phyloP scores from a whole-genome alignment of 495 filamentous ascomycete genomes.

The Penicillium ochrochloron region DNA sequence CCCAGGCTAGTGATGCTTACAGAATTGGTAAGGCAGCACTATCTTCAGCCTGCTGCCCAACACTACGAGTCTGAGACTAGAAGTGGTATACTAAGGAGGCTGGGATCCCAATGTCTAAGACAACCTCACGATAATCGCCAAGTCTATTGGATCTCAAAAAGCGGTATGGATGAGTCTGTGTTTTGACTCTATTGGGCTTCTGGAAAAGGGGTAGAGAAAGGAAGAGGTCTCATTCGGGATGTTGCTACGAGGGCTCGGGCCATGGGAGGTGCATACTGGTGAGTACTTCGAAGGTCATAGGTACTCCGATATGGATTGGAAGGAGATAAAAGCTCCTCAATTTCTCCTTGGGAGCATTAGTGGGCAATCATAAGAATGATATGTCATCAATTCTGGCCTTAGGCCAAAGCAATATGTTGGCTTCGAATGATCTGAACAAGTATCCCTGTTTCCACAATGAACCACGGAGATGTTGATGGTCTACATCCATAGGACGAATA shows the following conservation, averaged over 20 bases:
- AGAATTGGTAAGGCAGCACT: slow-evolving; percentile 8
- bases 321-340: not conserved
- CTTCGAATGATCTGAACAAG: not conserved
- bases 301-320: not conserved
- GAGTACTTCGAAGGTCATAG: not conserved
- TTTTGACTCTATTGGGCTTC: slow-evolving; percentile 22
- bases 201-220: slow-evolving; percentile 26
- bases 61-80: slow-evolving; percentile 24
- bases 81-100: slow-evolving; percentile 13
- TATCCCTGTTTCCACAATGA: not conserved
- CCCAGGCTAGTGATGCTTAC: not conserved
- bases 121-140: slow-evolving; percentile 8
- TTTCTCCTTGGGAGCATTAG: not conserved
- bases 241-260: slow-evolving; percentile 23
- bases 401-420: too few species aligned
- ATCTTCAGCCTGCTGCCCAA: slow-evolving; percentile 19
- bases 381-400: too few species aligned
- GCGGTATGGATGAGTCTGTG: slow-evolving; percentile 28
- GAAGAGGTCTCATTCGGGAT: slow-evolving; percentile 25
- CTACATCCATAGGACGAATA: not conserved
- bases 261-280: slow-evolving; percentile 2
- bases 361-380: too few species aligned
- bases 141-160: slow-evolving; percentile 23
- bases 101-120: slow-evolving; percentile 34
- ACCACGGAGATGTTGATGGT: not conserved